Evolutionary conservation across 1,284 basidiomycete species (phyloP), one percentile per base, ranked within the genome.

Genomic region (Golubevia sp.): DNA sequence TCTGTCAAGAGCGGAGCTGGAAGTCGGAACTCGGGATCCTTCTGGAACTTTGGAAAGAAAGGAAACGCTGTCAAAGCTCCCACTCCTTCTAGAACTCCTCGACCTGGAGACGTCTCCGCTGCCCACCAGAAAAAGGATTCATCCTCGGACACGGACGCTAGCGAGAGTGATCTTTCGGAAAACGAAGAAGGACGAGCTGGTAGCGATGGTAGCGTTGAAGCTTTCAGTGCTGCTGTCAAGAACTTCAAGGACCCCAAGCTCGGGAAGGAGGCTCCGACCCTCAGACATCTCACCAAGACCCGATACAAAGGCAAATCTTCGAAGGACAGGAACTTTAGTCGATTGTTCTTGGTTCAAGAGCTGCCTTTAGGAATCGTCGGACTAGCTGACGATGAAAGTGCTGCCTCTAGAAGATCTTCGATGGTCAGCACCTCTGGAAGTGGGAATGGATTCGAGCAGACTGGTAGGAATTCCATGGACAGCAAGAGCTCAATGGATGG

Each of bases 321-420:
- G 5, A 64, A 68, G 48, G 70, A 73, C 26, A 57, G 27, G 13
- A 71, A 75, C 50, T 70, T 77, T 24, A 63, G 66, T n/a, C 60
- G 59, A 20, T 55, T 75, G n/a, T 73, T 73, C 20, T 69, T 77
- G 1, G 73, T 67, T 1, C 74, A 77, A 54, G 74, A 75, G 62
- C 63, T 77, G 1, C 30, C 64, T 23, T 49, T 72, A 24, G 34
- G 66, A 5, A 21, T 48, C 50, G 13, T 18, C 24, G n/a, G 24
- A n/a, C 49, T 65, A 11, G 59, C 50, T 38, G 27, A 56, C 15
- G 56, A 21, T n/a, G 55, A 58, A 25, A 56, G 56, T 23, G 49
- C 54, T 2, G 15, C 52, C 13, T 26, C 59, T 24, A 66, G 64
- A 24, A 58, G 55, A 38, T 66, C 67, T 13, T 72, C 73, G 2